A percentile compares a stretch with the other conserved stretches of the same genome.
These are phyloP conservation scores for Pestalotiopsis sp. DNA, from an alignment of 2,329 filamentous ascomycete species.

Conservation along the genomic window DNA sequence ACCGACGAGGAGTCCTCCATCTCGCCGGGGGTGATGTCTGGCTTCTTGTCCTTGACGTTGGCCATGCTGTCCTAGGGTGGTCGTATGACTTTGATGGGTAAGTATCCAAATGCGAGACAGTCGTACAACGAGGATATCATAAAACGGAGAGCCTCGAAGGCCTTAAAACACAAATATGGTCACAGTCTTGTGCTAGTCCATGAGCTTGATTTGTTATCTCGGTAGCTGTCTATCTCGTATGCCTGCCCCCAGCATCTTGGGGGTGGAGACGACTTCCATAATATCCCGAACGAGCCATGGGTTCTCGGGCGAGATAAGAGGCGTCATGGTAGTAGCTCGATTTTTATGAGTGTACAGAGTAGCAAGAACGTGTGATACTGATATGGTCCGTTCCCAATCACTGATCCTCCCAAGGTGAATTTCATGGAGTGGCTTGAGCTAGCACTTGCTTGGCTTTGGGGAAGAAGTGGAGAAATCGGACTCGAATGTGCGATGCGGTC, in stretches of 20 bases:
- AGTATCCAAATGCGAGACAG: too few species aligned
- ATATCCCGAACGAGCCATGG: background rate
- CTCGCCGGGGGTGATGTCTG: conserved; percentile 3
- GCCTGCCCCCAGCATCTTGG: background rate
- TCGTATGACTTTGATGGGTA: background rate
- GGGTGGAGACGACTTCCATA: background rate
- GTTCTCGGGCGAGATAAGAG: conserved; percentile 2
- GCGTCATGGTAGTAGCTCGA: background rate
- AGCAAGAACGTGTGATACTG: background rate
- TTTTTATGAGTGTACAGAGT: background rate
- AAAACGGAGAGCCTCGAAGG: background rate
- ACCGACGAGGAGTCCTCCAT: conserved; percentile 8
- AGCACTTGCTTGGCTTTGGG: background rate
- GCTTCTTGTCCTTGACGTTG: conserved; percentile 6
- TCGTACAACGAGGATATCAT: background rate
- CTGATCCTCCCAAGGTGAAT: background rate
- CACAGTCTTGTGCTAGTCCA: conserved; percentile 11
- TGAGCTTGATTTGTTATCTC: conserved; percentile 6
- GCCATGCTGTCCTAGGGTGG: background rate
- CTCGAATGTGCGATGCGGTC: background rate
- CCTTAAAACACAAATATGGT: background rate
- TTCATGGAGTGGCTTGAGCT: background rate
- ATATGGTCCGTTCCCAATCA: background rate
- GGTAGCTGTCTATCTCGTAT: conserved; percentile 1
- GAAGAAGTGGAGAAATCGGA: background rate